A percentile compares a stretch with the other conserved stretches of the same genome.
Evolutionary conservation across 2,329 filamentous ascomycete species (phyloP).

Genomic region (Alternaria consortialis): DNA sequence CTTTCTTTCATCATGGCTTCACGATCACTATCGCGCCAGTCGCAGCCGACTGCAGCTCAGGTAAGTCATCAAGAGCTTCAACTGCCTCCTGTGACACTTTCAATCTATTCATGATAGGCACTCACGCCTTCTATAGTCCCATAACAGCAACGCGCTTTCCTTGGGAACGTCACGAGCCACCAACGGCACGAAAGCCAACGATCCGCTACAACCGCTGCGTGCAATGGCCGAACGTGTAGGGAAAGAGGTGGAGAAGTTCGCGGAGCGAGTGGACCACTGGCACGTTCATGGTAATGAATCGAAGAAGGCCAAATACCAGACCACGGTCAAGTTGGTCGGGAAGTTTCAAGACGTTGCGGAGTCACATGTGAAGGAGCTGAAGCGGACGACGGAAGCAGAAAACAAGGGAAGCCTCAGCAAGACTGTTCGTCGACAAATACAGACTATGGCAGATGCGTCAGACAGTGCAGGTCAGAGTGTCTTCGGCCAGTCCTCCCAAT

Average conservation of each 20-base stretch:
- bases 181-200: slow-evolving; percentile 32
- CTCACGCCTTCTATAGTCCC: slow-evolving; percentile 17
- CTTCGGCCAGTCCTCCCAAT: slow-evolving; percentile 31
- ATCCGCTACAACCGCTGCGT: slow-evolving; percentile 68
- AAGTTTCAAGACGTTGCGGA: slow-evolving; percentile 62
- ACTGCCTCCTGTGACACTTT: background rate
- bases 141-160: slow-evolving; percentile 17
- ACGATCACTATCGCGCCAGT: slow-evolving; percentile 37
- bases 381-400: slow-evolving; percentile 55
- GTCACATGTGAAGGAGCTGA: slow-evolving; percentile 57
- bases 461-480: slow-evolving; percentile 20
- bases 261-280: slow-evolving; percentile 81
- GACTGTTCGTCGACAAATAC: slow-evolving; percentile 45
- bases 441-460: slow-evolving; percentile 38
- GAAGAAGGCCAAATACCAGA: slow-evolving; percentile 63
- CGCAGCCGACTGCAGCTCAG: slow-evolving; percentile 36
- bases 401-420: slow-evolving; percentile 42
- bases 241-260: slow-evolving; percentile 86
- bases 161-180: slow-evolving; percentile 26
- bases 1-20: slow-evolving; percentile 31
- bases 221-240: slow-evolving; percentile 74
- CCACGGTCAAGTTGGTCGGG: slow-evolving; percentile 48
- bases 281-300: slow-evolving; percentile 41
- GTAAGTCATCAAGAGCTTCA: slow-evolving; percentile 27
- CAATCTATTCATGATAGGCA: background rate